Base-by-base conservation (phyloP, 2,329 filamentous ascomycete genomes). In the Gnomoniopsis smithogilvyi region DNA sequence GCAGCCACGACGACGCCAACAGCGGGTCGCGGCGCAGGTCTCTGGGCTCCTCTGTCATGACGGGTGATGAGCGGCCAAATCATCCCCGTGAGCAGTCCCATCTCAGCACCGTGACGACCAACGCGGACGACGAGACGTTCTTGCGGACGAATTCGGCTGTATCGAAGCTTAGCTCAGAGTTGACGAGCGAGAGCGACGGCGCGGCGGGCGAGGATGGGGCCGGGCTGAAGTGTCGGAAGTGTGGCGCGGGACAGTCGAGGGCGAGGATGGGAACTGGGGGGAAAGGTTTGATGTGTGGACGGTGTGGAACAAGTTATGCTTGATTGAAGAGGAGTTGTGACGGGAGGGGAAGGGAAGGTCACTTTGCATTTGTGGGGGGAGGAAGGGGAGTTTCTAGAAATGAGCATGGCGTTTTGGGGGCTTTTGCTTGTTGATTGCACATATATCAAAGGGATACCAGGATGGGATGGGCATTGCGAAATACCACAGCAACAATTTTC, bases 261-360 rank as follows among this genome's bases (percentile, higher is more conserved):
- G 82, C 82, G 1, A 84, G 80, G 64, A 83, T 80, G 61, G 73
- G 79, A 3, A 78, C 76, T 30, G 80, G 79, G 8, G 76, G 75
- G 54, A 82, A 85, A 67, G 78, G 77, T 61, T 71, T 90, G 63
- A 78, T 86, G n/a, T 91, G 88, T 69, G 80, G 80, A 38, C 78
- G 76, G 49, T 91, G 80, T 63, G 79, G 79, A 3, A 70, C 65
- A 47, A 58, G 67, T 11, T 56, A 64, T 66, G 34, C 54, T 33
- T 19, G 63, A 66, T 15, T 59, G 64, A 14, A 50, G 41, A 7
- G 59, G 14, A 14, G 38, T 41, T 10, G 24, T 14, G 34, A 14
- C 22, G 8, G 41, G 8, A 6, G 3, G n/a, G 15, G 41, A 45
- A 45, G 41, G 19, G 34, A 38, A 41, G n/a, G 14, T 15, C 12